Evolutionary conservation across 1,284 basidiomycete species (phyloP).

Genomic region (Albatrellus sp.): DNA sequence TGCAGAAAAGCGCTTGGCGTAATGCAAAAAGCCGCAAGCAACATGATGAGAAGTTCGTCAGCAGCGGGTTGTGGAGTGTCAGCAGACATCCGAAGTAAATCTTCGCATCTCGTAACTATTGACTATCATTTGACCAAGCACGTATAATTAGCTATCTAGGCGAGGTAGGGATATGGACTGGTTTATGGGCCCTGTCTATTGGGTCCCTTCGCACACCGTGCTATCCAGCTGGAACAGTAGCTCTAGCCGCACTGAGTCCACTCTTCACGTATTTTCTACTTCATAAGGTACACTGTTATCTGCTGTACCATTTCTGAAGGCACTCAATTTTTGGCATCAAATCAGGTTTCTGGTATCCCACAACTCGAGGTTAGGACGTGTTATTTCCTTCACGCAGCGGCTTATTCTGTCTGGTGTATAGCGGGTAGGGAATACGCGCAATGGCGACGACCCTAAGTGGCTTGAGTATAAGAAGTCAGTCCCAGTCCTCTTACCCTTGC

Average conservation of each 20-base stretch:
- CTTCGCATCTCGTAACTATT: not conserved
- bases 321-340: not conserved
- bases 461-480: conserved; percentile 50
- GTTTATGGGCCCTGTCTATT: conserved; percentile 52
- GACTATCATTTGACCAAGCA: not conserved
- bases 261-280: conserved; percentile 53
- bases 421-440: conserved; percentile 52
- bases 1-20: conserved; percentile 63
- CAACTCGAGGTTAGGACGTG: conserved; percentile 38
- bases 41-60: conserved; percentile 69
- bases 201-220: conserved; percentile 32
- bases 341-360: conserved; percentile 46
- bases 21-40: conserved; percentile 49
- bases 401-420: conserved; percentile 7
- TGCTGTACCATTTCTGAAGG: not conserved
- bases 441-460: conserved; percentile 52
- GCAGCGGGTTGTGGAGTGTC: conserved; percentile 56
- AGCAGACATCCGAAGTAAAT: conserved; percentile 69
- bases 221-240: conserved; percentile 31
- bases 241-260: conserved; percentile 47
- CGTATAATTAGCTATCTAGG: conserved; percentile 49
- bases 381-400: not conserved
- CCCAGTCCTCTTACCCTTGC: not conserved
- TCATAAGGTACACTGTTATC: conserved; percentile 25
- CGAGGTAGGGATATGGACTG: conserved; percentile 65